phyloP scores from a whole-genome alignment of 345 rosid species.

The Ailanthus altissimus region DNA sequence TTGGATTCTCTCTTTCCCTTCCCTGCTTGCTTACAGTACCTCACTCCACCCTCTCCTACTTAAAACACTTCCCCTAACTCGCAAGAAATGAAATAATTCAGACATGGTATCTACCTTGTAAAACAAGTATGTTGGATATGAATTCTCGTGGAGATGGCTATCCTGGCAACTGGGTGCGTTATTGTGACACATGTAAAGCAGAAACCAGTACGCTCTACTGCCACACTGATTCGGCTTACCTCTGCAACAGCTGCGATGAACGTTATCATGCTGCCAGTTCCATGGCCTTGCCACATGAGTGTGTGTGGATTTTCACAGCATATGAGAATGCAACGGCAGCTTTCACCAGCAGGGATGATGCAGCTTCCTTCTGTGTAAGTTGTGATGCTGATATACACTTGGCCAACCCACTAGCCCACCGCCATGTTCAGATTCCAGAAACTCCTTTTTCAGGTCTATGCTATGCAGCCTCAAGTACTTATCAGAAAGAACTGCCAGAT shows the following conservation, averaged over 20 bases:
- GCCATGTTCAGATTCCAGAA: conserved; percentile 68
- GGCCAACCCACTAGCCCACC: conserved; percentile 73
- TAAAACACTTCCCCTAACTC: too few species aligned
- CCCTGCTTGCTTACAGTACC: conserved; percentile 24
- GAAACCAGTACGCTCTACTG: conserved; percentile 74
- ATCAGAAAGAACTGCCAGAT: conserved; percentile 22
- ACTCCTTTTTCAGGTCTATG: conserved; percentile 46
- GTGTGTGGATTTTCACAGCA: conserved; percentile 66
- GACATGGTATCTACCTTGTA: conserved; percentile 10
- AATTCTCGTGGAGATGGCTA: conserved; percentile 11
- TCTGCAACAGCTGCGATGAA: conserved; percentile 62
- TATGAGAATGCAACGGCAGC: conserved; percentile 72
- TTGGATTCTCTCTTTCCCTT: conserved; percentile 39
- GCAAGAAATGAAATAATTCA: background rate
- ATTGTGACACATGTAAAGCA: conserved; percentile 67
- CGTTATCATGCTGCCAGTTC: conserved; percentile 62
- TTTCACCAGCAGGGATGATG: conserved; percentile 70
- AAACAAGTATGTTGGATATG: conserved; percentile 27
- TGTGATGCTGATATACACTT: conserved; percentile 76
- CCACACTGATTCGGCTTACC: conserved; percentile 66
- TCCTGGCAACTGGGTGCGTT: conserved; percentile 50
- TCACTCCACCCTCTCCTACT: conserved; percentile 23
- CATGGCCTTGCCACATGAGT: conserved; percentile 77
- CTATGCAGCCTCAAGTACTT: background rate
- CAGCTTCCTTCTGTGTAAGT: conserved; percentile 63